Conservation (phyloP, 2,329 filamentous ascomycete species). For the Pochonia chlamydosporia region DNA sequence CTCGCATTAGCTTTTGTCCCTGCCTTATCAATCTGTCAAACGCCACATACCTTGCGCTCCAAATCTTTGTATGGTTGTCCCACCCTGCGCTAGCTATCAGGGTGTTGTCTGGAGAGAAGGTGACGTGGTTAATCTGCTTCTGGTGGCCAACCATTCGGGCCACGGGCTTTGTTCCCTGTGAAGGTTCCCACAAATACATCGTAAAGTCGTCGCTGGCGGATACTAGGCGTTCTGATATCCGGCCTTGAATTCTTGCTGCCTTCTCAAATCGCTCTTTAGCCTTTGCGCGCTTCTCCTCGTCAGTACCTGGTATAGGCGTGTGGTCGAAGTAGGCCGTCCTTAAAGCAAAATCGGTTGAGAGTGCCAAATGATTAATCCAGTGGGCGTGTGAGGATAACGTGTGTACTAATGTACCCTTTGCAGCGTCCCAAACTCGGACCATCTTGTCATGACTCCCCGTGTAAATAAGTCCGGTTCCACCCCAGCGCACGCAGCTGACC, state of each 20-base stretch:
- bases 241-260: constrained; percentile 69
- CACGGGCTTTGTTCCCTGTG: constrained; percentile 71
- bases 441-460: constrained; percentile 87
- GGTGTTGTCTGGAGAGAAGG: constrained; percentile 83
- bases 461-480: constrained; percentile 80
- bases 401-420: constrained; percentile 72
- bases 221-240: constrained; percentile 76
- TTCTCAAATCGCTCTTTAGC: constrained; percentile 81
- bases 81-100: constrained; percentile 85
- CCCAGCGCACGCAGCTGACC: constrained; percentile 91
- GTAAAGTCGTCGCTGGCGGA: constrained; percentile 94
- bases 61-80: constrained; percentile 93
- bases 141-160: constrained; percentile 90
- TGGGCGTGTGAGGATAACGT: constrained; percentile 80
- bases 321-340: constrained; percentile 86
- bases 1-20: constrained; percentile 20
- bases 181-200: constrained; percentile 91
- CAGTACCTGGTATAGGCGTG: constrained; percentile 58
- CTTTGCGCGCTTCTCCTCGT: constrained; percentile 65
- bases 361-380: constrained; percentile 90
- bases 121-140: constrained; percentile 94
- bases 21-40: neutral
- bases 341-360: constrained; percentile 87
- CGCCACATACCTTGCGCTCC: constrained; percentile 62
- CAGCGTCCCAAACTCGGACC: constrained; percentile 82